phyloP scores from a whole-genome alignment of 2,329 filamentous ascomycete genomes.

The Xylariales sp. region DNA sequence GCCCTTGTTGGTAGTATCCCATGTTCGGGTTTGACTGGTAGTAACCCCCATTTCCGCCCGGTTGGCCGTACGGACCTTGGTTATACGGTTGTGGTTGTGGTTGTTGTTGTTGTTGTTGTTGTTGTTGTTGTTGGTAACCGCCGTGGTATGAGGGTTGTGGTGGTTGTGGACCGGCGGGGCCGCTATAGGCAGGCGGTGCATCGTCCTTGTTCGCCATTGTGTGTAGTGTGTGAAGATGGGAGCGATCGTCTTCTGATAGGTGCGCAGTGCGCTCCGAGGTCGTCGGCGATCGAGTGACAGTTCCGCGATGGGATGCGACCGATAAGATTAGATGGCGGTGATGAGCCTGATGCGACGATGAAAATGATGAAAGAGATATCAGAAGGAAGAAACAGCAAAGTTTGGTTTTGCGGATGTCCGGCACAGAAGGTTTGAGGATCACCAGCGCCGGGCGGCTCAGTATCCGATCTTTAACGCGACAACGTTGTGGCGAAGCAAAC shows the following conservation, averaged over 20 bases:
- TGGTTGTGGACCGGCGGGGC: constrained; percentile 35
- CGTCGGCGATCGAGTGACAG: no score
- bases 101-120: no score
- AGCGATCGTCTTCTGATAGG: no score
- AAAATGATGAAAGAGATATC: background rate
- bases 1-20: constrained; percentile 38
- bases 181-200: constrained; percentile 45
- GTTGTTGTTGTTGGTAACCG: constrained; percentile 15
- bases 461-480: no score
- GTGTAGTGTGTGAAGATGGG: no score
- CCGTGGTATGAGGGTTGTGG: constrained; percentile 38
- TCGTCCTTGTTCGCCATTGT: constrained; percentile 43
- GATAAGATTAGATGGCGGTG: background rate
- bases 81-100: no score
- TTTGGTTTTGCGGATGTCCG: background rate
- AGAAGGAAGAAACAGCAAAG: background rate
- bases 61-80: constrained; percentile 9
- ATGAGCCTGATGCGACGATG: no score
- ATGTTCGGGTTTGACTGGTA: constrained; percentile 38
- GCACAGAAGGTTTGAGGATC: background rate
- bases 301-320: no score
- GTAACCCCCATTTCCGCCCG: constrained; percentile 20
- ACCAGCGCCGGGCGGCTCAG: no score
- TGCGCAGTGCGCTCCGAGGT: no score
- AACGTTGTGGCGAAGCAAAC: constrained; percentile 4